Base-by-base conservation (phyloP, 768 basidiomycete genomes). In the Panaeolus papilionaceus region DNA sequence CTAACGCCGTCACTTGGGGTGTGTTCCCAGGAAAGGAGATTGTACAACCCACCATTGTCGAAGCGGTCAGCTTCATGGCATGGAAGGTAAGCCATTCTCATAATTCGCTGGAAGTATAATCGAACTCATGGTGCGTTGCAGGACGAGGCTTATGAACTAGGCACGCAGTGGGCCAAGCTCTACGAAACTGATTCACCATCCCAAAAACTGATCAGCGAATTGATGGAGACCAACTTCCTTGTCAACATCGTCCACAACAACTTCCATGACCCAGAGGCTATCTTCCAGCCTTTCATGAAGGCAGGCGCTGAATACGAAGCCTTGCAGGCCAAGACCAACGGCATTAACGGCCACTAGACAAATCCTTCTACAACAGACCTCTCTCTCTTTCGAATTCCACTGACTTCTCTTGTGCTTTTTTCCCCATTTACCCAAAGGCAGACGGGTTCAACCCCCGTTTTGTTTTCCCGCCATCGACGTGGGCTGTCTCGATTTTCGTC, bases 1-100 rank as follows among this genome's bases (percentile, higher is more conserved):
- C 98, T 33, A 98, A 98, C 73, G 96, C 96, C n/a, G 95, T 98
- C 18, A 98, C 96, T 1, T 98, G 96, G 96, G 96, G 96, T 70
- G 94, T 98, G 9, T 98, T 97, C 85, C 95, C 96, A 4, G 94
- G 94, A 66, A 98, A 98, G 79, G 96, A 98, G 82, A 93, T 98
- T 72, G 82, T 97, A 61, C 95, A 97, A 76, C 96, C 96, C 23
- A 98, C 96, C 20, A 95, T 98, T 69, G 96, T 98, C 23, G 96
- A 98, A 77, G 94, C 96, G 3, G 92, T 97, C 73, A 96, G 95
- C 75, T 98, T 98, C 84, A 96, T 97, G 93, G 96, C 96, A 16
- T 98, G 96, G 96, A 97, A 97, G 88, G 93, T 90, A 63, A 47
- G 84, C 77, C 23, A 37, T 39, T 37, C 16, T 64, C 12, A 66